Conservation (phyloP, 305 asterid species). For the Fraxinus baroniana region DNA sequence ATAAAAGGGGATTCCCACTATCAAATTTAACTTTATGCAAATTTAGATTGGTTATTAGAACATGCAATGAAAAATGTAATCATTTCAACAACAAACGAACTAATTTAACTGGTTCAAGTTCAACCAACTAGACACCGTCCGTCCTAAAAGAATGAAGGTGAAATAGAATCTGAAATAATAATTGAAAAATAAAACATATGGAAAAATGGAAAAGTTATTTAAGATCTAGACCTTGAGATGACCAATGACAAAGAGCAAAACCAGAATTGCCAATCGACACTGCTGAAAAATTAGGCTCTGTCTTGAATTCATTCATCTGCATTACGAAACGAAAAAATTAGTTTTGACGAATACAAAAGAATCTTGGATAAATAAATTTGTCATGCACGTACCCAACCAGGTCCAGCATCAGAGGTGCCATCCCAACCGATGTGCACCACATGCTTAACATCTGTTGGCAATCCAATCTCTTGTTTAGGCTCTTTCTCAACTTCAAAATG, state of each 20-base stretch:
- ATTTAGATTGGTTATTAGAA: not conserved
- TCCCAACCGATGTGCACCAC: slow-evolving; percentile 34
- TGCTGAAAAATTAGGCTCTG: slow-evolving; percentile 49
- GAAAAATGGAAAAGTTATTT: not conserved
- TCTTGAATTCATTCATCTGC: slow-evolving; percentile 60
- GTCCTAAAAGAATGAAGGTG: too few species aligned
- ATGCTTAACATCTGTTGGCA: slow-evolving; percentile 33
- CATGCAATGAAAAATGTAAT: not conserved
- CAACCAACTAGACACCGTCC: not conserved
- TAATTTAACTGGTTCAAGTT: not conserved
- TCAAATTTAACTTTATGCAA: too few species aligned
- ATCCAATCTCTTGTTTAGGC: slow-evolving; percentile 22
- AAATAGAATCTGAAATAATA: too few species aligned
- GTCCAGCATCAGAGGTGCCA: slow-evolving; percentile 19
- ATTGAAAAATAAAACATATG: too few species aligned
- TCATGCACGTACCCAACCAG: slow-evolving; percentile 27
- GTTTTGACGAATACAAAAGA: not conserved
- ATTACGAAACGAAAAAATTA: not conserved
- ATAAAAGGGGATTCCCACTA: too few species aligned
- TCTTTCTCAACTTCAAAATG: slow-evolving; percentile 27
- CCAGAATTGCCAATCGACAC: slow-evolving; percentile 43
- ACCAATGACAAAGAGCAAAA: slow-evolving; percentile 60
- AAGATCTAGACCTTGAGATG: slow-evolving; percentile 51
- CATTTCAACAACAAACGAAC: not conserved
- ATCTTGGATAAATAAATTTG: not conserved